Base-by-base conservation (phyloP, 2,329 filamentous ascomycete species). In the Chaetomium olivaceum region DNA sequence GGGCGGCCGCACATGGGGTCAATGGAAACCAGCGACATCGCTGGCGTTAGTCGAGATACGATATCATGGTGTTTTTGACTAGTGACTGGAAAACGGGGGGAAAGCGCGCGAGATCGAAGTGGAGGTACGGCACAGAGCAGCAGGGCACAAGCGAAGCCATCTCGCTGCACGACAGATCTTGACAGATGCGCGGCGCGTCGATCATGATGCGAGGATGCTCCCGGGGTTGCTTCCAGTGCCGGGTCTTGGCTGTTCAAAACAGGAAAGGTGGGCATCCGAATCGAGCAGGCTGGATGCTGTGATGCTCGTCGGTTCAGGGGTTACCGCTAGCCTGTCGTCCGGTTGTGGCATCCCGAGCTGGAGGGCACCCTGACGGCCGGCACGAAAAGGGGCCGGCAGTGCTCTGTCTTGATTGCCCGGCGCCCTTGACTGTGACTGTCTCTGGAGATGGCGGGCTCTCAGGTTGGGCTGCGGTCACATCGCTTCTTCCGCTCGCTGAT, bases 91-190 rank as follows among this genome's bases (percentile, higher is more conserved):
- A 43, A 56, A 48, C 14, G 58, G 21, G 16, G 9, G 31, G 57
- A 29, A 48, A 57, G 21, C 31, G 29, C 29, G 52, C 29, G 52
- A 56, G 29, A 14, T 56, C 21, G 19, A 54, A 56, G 61, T 52
- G 58, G 48, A 62, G 50, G 33, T 48, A 16, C 36, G 50, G 25
- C 55, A 25, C 39, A 43, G 46, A 21, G 46, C 43, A 46, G n/a
- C 43, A 50, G 51, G 39, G 36, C 46, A 48, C 25, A 21, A 27
- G 39, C 43, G 60, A 59, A 61, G 54, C 57, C 50, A 69, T 65
- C 64, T 66, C 56, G 67, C 68, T 72, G 70, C 70, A 72, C 64
- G 68, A 71, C 70, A 72, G 71, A 72, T 72, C 70, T 67, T 71
- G 70, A 71, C 70, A 71, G 71, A 72, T 70, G 69, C 60, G 69